Base-by-base conservation (phyloP, 2,329 filamentous ascomycete species). In the Pseudogymnoascus sp. region DNA sequence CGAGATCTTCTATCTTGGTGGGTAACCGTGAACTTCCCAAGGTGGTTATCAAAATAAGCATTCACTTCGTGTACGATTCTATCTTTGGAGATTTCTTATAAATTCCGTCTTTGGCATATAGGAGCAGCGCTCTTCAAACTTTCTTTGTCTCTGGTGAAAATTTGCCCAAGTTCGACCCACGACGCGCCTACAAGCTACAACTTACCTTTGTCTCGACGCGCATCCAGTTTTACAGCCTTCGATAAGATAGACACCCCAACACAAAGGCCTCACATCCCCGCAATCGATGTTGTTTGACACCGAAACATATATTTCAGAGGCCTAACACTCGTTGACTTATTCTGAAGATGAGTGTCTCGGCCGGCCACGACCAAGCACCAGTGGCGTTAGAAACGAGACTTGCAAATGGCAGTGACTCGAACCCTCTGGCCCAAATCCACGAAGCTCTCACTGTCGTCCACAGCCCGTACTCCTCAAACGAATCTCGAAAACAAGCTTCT, bases 361-460 rank as follows among this genome's bases (percentile, higher is more conserved):
- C 51, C n/a, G 51, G 51, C 51, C 51, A 57, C 51, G 51, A 57
- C 51, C 51, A 57, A 57, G 51, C 51, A 36, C 51, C 51, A 34
- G n/a, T 16, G 51, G 16, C 51, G 16, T 57, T 57, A 57, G n/a
- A 57, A 41, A 54, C 36, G 67, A 69, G 73, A 67, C 71, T 73
- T 63, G 72, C 71, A 65, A 76, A 76, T 69, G 75, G 76, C 68
- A 74, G 75, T 67, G 76, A 73, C 68, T 73, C 76, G 66, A 77
- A 77, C 36, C 74, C 83, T 62, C 81, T 92, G 62, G 78, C 84
- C 61, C 85, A 84, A 73, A 95, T 98, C 68, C 85, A 92, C 72
- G 85, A 90, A 72, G 95, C 95, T 43, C 86, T 99, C 69, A 86
- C 95, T 71, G 85, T 96, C 70, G 90, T 97, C 66, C 93, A 98